These are phyloP conservation scores for Suillus subaureus DNA, from an alignment of 768 basidiomycete genomes.

Conservation along the genomic window DNA sequence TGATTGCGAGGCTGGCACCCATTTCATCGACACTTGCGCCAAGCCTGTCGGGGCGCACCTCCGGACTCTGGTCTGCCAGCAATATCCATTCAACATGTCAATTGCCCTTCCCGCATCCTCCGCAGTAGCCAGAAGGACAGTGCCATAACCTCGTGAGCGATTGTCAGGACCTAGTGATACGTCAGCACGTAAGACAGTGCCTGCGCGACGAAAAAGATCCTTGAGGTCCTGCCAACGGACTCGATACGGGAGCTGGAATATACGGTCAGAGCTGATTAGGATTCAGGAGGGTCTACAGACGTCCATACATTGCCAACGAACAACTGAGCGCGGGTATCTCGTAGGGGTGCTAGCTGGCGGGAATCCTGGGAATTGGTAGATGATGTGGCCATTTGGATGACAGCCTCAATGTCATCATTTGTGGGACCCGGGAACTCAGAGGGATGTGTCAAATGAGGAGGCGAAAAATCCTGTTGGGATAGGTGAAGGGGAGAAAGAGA, in stretches of 20 bases:
- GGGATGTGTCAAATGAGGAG: conserved; percentile 6
- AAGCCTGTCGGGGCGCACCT: conserved; percentile 88
- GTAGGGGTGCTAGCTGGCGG: conserved; percentile 45
- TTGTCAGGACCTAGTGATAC: conserved; percentile 86
- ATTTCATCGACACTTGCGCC: conserved; percentile 28
- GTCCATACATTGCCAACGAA: conserved; percentile 91
- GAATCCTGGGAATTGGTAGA: conserved; percentile 54
- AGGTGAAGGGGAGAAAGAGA: neutral
- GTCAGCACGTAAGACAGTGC: conserved; percentile 82
- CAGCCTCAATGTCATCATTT: conserved; percentile 88
- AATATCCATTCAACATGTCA: conserved; percentile 94
- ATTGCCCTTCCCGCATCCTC: conserved; percentile 95
- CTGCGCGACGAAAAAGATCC: conserved; percentile 94
- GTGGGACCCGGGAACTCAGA: conserved; percentile 42
- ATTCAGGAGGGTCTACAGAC: conserved; percentile 10
- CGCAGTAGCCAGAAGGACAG: conserved; percentile 90
- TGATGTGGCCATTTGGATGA: conserved; percentile 90
- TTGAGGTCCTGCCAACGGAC: conserved; percentile 99
- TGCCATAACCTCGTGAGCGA: conserved; percentile 91
- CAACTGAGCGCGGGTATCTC: conserved; percentile 92
- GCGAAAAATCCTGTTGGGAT: conserved; percentile 16
- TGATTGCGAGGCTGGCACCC: neutral
- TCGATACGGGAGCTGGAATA: conserved; percentile 82
- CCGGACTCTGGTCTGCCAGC: conserved; percentile 92
- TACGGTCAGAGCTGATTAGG: neutral